Evolutionary conservation across 352 stramenopile species (phyloP), one percentile per base, ranked within the genome.

Genomic region (Pythium utonaiense): DNA sequence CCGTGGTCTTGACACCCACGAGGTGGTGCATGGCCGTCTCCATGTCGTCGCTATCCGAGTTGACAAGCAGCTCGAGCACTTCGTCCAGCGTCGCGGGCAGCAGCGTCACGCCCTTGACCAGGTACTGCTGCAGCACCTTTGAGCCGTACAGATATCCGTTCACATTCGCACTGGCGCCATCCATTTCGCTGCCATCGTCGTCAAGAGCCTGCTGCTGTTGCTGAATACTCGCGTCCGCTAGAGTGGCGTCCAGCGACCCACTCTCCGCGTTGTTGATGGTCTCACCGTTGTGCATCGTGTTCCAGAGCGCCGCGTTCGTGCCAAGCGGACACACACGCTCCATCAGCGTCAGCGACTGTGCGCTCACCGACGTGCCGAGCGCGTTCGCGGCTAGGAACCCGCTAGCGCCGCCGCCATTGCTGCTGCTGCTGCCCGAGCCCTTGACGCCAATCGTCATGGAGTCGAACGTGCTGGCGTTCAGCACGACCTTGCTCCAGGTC

Each of bases 71-170:
- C 45, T 89, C 77, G 19, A 90, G 68, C 17, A 89, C 74, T 56
- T 92, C 83, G n/a, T 75, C 62, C 19, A 88, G 60, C 1, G 78
- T 72, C n/a, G 80, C 83, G 0, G 83, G 73, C 34, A 92, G 44
- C n/a, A 85, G 48, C 33, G 74, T 75, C 14, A 83, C 70, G 64
- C 75, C 79, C 52, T 89, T 89, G 27, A 90, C 80, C 24, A 90
- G 69, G 55, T 89, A 92, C 42, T 89, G 77, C 67, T 90, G 80
- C 54, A 90, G 58, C 40, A 84, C 67, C 62, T 86, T 83, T 9
- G 75, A 86, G 17, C 67, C 62, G 50, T 76, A 84, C 44, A 77
- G 55, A 44, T 83, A 61, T 9, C 21, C 45, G 31, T 56, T 41
- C 14, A 19, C 19, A 25, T 4, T 50, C 10, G 13, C 28, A 10